Evolutionary conservation across 1,284 basidiomycete species (phyloP), one percentile per base, ranked within the genome.

Genomic region (Ganoderma resinaceum): DNA sequence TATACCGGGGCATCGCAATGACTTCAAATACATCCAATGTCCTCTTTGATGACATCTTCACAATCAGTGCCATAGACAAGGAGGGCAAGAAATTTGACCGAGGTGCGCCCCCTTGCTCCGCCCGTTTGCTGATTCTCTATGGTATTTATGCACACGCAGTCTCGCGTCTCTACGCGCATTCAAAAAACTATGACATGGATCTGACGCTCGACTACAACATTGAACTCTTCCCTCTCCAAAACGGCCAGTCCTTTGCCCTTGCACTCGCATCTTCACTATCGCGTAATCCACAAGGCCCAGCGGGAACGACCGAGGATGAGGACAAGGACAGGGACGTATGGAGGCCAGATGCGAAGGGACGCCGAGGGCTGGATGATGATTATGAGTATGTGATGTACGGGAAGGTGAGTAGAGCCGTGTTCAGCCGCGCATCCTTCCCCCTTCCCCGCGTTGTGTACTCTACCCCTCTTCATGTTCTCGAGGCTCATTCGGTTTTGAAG

Each of bases 361-460:
- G 89, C 73, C 85, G 92, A 77, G 97, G 97, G 0, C 80, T 99
- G 38, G 97, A 98, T 72, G 95, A 96, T 70, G 97, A 99, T 75
- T 99, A 96, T 77, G 97, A 99, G 78, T 99, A 99, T 84, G 97
- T 99, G 73, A 98, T 99, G 97, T 96, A 95, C 79, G 97, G 97
- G 57, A 99, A 98, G 90, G 95, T 96, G 74, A 74, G 90, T 70
- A 35, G 52, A 2, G 38, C 35, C 26, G 33, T n/a, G 23, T 14
- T 65, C 23, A 42, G 33, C 6, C 43, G 29, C 37, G 35, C 14
- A 20, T 26, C 23, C 26, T 40, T 23, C 42, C 33, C 7, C 23
- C 1, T 23, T 18, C n/a, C 20, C n/a, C 33, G 8, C 61, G 8
- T 53, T 52, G 53, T 57, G 9, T 62, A 9, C 4, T 35, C 31